phyloP scores from a whole-genome alignment of 2,329 filamentous ascomycete genomes.

The Fusarium abutilonis region DNA sequence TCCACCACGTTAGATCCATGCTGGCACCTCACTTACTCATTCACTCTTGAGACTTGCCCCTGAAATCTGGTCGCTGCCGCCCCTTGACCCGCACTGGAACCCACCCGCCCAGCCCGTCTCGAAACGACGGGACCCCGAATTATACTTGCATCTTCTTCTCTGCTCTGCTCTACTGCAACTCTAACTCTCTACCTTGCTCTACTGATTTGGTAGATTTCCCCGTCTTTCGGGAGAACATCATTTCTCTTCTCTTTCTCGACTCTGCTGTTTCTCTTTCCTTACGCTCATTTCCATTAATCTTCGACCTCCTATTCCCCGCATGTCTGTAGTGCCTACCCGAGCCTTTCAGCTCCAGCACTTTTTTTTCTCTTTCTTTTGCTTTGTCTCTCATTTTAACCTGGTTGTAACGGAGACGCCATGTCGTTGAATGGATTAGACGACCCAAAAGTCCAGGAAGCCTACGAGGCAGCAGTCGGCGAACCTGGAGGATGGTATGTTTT shows the following conservation, averaged over 20 bases:
- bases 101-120: slow-evolving; percentile 26
- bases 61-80: slow-evolving; percentile 40
- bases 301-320: slow-evolving; percentile 2
- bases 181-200: slow-evolving; percentile 11
- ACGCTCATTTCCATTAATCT: slow-evolving; percentile 23
- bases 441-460: slow-evolving; percentile 81
- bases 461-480: slow-evolving; percentile 81
- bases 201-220: slow-evolving; percentile 35
- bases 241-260: slow-evolving; percentile 23
- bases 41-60: slow-evolving; percentile 30
- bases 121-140: slow-evolving; percentile 30
- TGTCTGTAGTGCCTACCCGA: slow-evolving; percentile 10
- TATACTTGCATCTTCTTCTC: slow-evolving; percentile 30
- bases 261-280: slow-evolving; percentile 24
- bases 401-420: slow-evolving; percentile 64
- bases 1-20: slow-evolving; percentile 1
- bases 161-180: slow-evolving; percentile 19
- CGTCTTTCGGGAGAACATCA: slow-evolving; percentile 37
- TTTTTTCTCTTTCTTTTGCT: slow-evolving; percentile 2
- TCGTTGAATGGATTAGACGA: slow-evolving; percentile 95
- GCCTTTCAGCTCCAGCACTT: slow-evolving; percentile 10
- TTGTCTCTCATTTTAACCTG: slow-evolving; percentile 24
- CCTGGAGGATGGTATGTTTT: slow-evolving; percentile 88
- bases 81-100: slow-evolving; percentile 37
- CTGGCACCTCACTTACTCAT: slow-evolving; percentile 1